Base-by-base conservation (phyloP, 2,329 filamentous ascomycete genomes). In the Magnaporthiopsis incrustans region DNA sequence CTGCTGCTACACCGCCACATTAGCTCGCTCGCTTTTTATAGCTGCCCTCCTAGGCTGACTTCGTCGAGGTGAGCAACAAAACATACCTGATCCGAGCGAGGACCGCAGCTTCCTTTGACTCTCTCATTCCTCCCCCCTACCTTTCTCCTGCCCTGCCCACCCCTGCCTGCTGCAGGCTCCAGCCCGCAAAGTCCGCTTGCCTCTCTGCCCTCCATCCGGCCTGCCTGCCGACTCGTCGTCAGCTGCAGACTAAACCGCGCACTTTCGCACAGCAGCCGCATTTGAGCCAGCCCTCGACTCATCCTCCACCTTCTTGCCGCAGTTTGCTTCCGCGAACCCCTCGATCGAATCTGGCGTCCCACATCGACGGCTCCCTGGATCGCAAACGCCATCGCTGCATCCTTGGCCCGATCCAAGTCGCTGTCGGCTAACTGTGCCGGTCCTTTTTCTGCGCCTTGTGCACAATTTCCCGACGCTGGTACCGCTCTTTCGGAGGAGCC, bases 1-100 rank as follows among this genome's bases (percentile, higher is more conserved):
- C 30, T 32, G 44, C 22, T 57, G 53, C 50, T 57, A 57, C 61
- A 62, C 61, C 61, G 61, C 61, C 61, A 62, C 53, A 44, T 35
- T 61, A 53, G 44, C 44, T 53, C 22, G 22, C 44, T 53, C 22
- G 44, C 44, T 25, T 11, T 53, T 53, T n/a, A 53, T 53, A 53
- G 44, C 44, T 53, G 44, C 44, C 22, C 44, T 8, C 44, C n/a
- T 53, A 11, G 44, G 44, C 44, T 53, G 44, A 53, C 44, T 53
- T 11, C n/a, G 18, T 53, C 44, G 44, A 53, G 44, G 44, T 53
- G 44, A n/a, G 44, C 44, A 53, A 25, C 44, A 53, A 53, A 22
- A 53, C 44, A 25, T 25, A 30, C 12, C n/a, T 57, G n/a, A 57
- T 27, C 14, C 30, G n/a, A 58, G 57, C 57, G 26, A 27, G 57